A percentile compares a stretch with the other conserved stretches of the same genome.
phyloP scores from a whole-genome alignment of 2,329 filamentous ascomycete genomes.

The Curvularia spicifera region DNA sequence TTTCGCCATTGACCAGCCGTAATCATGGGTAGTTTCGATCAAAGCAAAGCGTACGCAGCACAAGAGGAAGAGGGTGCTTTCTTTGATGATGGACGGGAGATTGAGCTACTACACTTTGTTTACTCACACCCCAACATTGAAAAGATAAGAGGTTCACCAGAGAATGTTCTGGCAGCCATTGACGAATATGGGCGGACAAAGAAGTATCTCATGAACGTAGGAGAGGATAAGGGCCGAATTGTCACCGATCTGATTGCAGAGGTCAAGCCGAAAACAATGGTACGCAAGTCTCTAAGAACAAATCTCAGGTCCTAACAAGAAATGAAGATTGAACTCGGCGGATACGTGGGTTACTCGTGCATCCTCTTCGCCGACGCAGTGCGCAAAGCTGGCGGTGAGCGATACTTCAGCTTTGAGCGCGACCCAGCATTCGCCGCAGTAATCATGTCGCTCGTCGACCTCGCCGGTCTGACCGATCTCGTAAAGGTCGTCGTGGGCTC shows the following conservation, averaged over 20 bases:
- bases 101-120: slow-evolving; percentile 73
- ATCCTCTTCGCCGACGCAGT: slow-evolving; percentile 75
- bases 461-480: slow-evolving; percentile 74
- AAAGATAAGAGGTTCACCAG: slow-evolving; percentile 68
- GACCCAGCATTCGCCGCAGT: slow-evolving; percentile 77
- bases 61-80: slow-evolving; percentile 54
- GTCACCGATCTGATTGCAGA: slow-evolving; percentile 72
- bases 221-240: slow-evolving; percentile 74
- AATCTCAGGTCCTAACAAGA: slow-evolving; percentile 10
- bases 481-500: slow-evolving; percentile 74
- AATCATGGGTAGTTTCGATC: slow-evolving; percentile 45
- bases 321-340: slow-evolving; percentile 71
- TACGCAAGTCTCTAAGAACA: slow-evolving; percentile 30
- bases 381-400: slow-evolving; percentile 66
- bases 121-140: slow-evolving; percentile 67
- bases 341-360: slow-evolving; percentile 82
- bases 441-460: slow-evolving; percentile 70
- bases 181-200: slow-evolving; percentile 70
- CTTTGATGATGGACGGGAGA: slow-evolving; percentile 74
- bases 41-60: slow-evolving; percentile 56
- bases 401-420: slow-evolving; percentile 74
- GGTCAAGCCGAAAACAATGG: slow-evolving; percentile 70
- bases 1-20: slow-evolving; percentile 21
- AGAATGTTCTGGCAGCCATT: slow-evolving; percentile 70
- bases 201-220: slow-evolving; percentile 82